Percentiles rank a stretch among this genome's conserved stretches.
phyloP scores from a whole-genome alignment of 176 grass and related monocot species.

The Echinochloa phyllopogon region DNA sequence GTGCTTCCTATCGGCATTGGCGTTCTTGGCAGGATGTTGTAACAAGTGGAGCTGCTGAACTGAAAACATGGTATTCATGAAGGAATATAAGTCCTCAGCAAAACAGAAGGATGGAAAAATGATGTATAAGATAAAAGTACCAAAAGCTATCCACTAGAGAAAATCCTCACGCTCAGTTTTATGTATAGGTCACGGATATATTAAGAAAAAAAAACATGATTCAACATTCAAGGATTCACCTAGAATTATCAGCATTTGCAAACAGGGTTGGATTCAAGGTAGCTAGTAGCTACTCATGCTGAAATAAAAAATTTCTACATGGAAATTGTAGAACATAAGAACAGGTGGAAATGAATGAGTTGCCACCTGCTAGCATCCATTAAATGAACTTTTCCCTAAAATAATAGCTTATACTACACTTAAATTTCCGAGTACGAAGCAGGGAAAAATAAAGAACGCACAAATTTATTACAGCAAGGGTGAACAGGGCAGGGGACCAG shows the following conservation, averaged over 20 bases:
- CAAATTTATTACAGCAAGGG: constrained; percentile 29
- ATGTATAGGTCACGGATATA: not conserved
- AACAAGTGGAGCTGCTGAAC: constrained; percentile 97
- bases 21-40: constrained; percentile 71
- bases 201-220: not conserved
- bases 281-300: not conserved
- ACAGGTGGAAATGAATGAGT: constrained; percentile 17
- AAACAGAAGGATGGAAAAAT: not conserved
- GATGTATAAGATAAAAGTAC: not conserved
- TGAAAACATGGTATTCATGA: constrained; percentile 41
- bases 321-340: constrained; percentile 6
- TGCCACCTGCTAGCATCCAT: constrained; percentile 7
- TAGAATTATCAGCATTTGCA: not conserved
- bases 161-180: not conserved
- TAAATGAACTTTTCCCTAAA: not conserved
- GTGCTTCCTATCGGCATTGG: constrained; percentile 68
- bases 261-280: not conserved
- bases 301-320: constrained; percentile 7
- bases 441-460: not conserved
- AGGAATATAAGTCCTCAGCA: not conserved
- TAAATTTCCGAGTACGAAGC: not conserved
- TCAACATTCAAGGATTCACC: not conserved
- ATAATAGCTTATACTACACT: constrained; percentile 7
- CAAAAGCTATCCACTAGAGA: not conserved
- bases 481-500: constrained; percentile 44